Percentiles rank a stretch among this genome's conserved stretches.
Conservation (phyloP, 2,329 filamentous ascomycete genomes). For the Fusarium sacchari region DNA sequence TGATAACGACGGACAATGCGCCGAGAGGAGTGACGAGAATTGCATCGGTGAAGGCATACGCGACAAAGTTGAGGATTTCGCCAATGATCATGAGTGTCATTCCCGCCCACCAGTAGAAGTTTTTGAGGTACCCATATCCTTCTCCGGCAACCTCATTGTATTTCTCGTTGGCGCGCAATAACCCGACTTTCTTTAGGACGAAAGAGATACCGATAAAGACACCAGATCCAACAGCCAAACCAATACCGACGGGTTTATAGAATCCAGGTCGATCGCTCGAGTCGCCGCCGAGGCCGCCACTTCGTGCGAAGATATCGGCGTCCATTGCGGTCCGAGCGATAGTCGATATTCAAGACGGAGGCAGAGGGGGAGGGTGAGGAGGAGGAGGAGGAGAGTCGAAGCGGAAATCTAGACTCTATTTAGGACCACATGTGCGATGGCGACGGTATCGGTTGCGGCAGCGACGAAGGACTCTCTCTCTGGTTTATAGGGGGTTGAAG, state of each 20-base stretch:
- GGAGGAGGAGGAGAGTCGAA: constrained; percentile 13
- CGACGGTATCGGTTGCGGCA: constrained; percentile 32
- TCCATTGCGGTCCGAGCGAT: constrained; percentile 37
- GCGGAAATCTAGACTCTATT: constrained; percentile 23
- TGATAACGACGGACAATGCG: constrained; percentile 91
- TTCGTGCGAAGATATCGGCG: constrained; percentile 37
- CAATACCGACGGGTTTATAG: constrained; percentile 89
- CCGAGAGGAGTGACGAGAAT: constrained; percentile 94
- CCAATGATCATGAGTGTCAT: constrained; percentile 98
- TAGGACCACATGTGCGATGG: constrained; percentile 42
- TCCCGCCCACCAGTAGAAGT: constrained; percentile 91
- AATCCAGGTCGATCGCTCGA: constrained; percentile 54
- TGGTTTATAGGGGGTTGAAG: constrained; percentile 17
- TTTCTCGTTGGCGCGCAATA: constrained; percentile 93
- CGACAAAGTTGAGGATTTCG: constrained; percentile 96
- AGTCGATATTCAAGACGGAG: neutral
- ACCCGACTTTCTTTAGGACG: constrained; percentile 91
- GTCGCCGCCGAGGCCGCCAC: constrained; percentile 26
- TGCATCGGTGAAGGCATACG: constrained; percentile 95
- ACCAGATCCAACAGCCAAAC: constrained; percentile 86
- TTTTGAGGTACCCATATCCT: constrained; percentile 97
- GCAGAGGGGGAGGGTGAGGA: neutral
- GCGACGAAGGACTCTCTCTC: constrained; percentile 26
- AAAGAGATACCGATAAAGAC: constrained; percentile 95
- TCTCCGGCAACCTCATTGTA: constrained; percentile 96